phyloP scores from a whole-genome alignment of 495 filamentous ascomycete genomes.

The Aspergillus cavernicola region DNA sequence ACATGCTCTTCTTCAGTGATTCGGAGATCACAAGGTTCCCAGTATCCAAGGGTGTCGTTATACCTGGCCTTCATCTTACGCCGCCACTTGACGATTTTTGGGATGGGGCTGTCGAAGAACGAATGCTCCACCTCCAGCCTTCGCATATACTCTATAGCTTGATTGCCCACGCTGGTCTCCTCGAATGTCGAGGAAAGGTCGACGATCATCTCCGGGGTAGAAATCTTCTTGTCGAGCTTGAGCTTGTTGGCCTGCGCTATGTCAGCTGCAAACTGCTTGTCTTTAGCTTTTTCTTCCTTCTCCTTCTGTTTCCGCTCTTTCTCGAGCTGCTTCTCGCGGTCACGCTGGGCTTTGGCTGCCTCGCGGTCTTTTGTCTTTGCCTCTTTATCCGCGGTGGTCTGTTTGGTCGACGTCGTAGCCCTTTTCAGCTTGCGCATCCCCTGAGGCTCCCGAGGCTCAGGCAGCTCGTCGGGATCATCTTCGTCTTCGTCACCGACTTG shows the following conservation, averaged over 20 bases:
- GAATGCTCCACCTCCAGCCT: conserved; percentile 55
- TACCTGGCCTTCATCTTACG: conserved; percentile 63
- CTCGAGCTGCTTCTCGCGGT: conserved; percentile 39
- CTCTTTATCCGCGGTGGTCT: conserved; percentile 44
- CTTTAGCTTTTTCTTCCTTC: conserved; percentile 55
- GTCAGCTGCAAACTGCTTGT: conserved; percentile 66
- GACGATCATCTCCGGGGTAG: conserved; percentile 79
- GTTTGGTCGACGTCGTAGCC: conserved; percentile 27
- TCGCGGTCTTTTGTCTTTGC: conserved; percentile 52
- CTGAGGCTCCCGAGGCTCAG: conserved; percentile 17
- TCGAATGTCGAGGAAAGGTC: conserved; percentile 61
- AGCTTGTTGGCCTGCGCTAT: conserved; percentile 72
- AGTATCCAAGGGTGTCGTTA: conserved; percentile 58
- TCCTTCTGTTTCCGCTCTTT: conserved; percentile 47
- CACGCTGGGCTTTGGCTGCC: conserved; percentile 44
- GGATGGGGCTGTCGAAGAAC: conserved; percentile 47
- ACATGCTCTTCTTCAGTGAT: conserved; percentile 64
- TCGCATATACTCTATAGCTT: conserved; percentile 50
- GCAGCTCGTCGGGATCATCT: conserved; percentile 26
- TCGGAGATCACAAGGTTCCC: conserved; percentile 58
- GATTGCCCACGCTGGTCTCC: conserved; percentile 43
- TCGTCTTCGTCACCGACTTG: conserved; percentile 3
- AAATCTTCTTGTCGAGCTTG: conserved; percentile 71
- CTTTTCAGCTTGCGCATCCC: conserved; percentile 6
- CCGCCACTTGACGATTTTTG: conserved; percentile 69